Percentiles rank a stretch among this genome's conserved stretches.
These are phyloP conservation scores for Malus asiatica DNA, from an alignment of 306 rosid species.

Conservation along the genomic window DNA sequence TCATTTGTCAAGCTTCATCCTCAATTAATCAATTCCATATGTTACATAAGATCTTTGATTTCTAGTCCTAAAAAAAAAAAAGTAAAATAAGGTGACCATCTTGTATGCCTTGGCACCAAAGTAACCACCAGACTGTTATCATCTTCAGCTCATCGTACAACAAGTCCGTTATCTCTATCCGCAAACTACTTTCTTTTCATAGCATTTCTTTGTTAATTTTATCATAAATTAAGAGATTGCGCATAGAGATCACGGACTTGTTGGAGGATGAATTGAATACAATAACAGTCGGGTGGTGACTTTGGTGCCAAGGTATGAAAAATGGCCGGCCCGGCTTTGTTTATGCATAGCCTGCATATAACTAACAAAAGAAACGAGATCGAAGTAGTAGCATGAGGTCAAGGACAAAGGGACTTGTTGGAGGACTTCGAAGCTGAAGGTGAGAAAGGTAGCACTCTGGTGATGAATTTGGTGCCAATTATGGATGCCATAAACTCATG, in stretches of 20 bases:
- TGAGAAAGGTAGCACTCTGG: neutral
- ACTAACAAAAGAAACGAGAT: neutral
- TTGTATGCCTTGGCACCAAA: slow-evolving; percentile 1
- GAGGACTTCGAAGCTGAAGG: neutral
- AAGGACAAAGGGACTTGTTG: neutral
- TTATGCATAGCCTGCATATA: neutral
- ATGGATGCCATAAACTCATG: neutral
- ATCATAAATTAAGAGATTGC: neutral
- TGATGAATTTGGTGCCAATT: slow-evolving; percentile 2
- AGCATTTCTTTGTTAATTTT: neutral
- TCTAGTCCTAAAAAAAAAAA: neutral
- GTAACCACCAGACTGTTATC: neutral
- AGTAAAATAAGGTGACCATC: neutral
- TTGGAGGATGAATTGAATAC: neutral
- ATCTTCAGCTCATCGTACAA: neutral
- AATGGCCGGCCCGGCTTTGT: neutral
- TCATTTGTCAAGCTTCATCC: no score
- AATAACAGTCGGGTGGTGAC: neutral
- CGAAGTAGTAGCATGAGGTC: neutral
- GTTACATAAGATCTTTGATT: neutral
- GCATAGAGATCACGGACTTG: neutral
- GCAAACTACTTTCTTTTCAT: neutral
- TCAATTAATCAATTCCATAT: neutral
- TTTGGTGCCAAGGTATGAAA: slow-evolving; percentile 5
- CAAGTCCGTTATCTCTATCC: neutral